A percentile compares a stretch with the other conserved stretches of the same genome.
These are phyloP conservation scores for Nicotiana rustica DNA, from an alignment of 305 asterid genomes.

Conservation along the genomic window DNA sequence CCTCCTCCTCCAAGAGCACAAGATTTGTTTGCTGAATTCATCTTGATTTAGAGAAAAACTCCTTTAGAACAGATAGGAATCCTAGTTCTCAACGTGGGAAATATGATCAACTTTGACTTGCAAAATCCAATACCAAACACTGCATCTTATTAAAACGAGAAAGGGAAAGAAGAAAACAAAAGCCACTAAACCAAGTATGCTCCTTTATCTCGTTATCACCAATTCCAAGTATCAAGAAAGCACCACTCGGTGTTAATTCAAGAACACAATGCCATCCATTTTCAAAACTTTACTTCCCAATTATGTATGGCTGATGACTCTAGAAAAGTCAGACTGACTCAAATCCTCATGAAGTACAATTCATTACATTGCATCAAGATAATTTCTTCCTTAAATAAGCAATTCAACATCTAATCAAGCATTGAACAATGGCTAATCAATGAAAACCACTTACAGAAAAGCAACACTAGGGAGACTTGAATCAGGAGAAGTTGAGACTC, in stretches of 20 bases:
- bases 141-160: not conserved
- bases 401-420: not conserved
- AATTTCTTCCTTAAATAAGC: not conserved
- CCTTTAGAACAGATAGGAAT: not conserved
- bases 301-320: not conserved
- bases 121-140: not conserved
- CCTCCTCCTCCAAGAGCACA: not conserved
- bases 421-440: not conserved
- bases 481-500: slow-evolving; percentile 28
- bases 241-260: not conserved
- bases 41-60: not conserved
- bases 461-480: slow-evolving; percentile 34
- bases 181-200: not conserved
- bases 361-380: not conserved
- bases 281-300: not conserved
- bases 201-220: not conserved
- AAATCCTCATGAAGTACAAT: not conserved
- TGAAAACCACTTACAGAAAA: slow-evolving; percentile 37
- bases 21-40: not conserved
- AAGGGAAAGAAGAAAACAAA: not conserved
- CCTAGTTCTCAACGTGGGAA: not conserved
- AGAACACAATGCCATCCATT: not conserved
- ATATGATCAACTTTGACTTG: not conserved
- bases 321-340: not conserved
- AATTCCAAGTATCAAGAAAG: not conserved